Evolutionary conservation across 2,329 filamentous ascomycete genomes (phyloP).

Genomic region (Triangularia verruculosa): DNA sequence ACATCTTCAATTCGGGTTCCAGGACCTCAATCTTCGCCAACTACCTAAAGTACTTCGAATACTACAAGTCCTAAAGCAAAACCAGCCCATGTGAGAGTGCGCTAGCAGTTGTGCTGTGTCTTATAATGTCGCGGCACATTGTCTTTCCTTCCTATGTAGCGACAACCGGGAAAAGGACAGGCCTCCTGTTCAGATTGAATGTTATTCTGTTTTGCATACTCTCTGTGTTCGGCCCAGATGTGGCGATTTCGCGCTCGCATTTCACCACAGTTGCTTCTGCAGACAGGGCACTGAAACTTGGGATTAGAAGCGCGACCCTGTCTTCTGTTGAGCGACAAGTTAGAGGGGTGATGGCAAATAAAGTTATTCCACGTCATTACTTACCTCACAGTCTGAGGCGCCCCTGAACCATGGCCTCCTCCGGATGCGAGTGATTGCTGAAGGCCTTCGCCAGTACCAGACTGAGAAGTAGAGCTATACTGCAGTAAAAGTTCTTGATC

Average conservation of each 20-base stretch:
- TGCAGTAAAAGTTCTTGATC: neutral
- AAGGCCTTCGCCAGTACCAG: neutral
- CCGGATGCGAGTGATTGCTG: neutral
- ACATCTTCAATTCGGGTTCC: too few relatives aligned
- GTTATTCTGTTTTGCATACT: conserved; percentile 15
- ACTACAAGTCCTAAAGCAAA: too few relatives aligned
- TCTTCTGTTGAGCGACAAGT: neutral
- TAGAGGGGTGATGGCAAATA: neutral
- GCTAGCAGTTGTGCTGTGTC: neutral
- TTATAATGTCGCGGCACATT: conserved; percentile 20
- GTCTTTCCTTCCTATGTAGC: conserved; percentile 23
- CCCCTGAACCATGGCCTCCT: neutral
- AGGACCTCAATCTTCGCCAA: neutral
- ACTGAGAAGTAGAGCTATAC: neutral
- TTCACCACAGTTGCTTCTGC: conserved; percentile 21
- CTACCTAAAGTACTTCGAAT: too few relatives aligned
- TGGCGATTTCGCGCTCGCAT: conserved; percentile 25
- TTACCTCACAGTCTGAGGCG: neutral
- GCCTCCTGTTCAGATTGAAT: conserved; percentile 16
- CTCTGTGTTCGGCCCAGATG: conserved; percentile 23
- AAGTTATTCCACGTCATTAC: neutral
- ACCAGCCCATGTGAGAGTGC: too few relatives aligned
- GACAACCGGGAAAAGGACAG: conserved; percentile 18
- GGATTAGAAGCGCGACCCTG: neutral
- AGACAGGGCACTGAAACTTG: conserved; percentile 6